Percentiles rank a stretch among this genome's conserved stretches.
Evolutionary conservation across 2,329 filamentous ascomycete species (phyloP).

Genomic region (Bipolaris zeicola): DNA sequence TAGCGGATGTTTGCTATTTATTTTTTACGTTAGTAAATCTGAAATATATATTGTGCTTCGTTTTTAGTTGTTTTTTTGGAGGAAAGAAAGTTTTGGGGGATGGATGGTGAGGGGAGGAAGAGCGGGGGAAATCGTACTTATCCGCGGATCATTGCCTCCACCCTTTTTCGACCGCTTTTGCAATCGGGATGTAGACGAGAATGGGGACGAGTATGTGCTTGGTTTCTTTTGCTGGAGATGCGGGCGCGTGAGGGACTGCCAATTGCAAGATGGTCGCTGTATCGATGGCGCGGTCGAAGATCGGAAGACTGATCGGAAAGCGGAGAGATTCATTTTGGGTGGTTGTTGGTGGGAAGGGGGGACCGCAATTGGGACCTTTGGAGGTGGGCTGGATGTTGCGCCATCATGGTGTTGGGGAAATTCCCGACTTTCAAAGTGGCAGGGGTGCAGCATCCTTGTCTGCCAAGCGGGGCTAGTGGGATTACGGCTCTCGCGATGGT

Average conservation of each 20-base stretch:
- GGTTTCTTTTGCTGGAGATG: neutral
- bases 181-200: slow-evolving; percentile 39
- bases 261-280: slow-evolving; percentile 14
- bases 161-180: slow-evolving; percentile 35
- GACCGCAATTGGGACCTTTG: neutral
- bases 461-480: slow-evolving; percentile 5
- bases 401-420: slow-evolving; percentile 1
- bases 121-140: slow-evolving; percentile 33
- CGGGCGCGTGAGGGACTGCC: slow-evolving; percentile 15
- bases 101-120: too few species aligned
- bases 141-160: slow-evolving; percentile 34
- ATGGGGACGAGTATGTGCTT: slow-evolving; percentile 21
- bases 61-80: too few species aligned
- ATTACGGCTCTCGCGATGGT: too few species aligned
- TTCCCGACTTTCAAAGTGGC: slow-evolving; percentile 1
- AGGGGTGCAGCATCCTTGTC: neutral
- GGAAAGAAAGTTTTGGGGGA: too few species aligned
- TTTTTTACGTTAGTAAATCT: neutral
- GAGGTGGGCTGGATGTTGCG: neutral
- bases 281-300: slow-evolving; percentile 17
- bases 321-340: slow-evolving; percentile 36
- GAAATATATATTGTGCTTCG: too few species aligned
- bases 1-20: slow-evolving; percentile 63
- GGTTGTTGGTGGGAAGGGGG: neutral
- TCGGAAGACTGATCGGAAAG: slow-evolving; percentile 32